Evolutionary conservation across 495 filamentous ascomycete genomes (phyloP).

Genomic region (Trichoderma virens): DNA sequence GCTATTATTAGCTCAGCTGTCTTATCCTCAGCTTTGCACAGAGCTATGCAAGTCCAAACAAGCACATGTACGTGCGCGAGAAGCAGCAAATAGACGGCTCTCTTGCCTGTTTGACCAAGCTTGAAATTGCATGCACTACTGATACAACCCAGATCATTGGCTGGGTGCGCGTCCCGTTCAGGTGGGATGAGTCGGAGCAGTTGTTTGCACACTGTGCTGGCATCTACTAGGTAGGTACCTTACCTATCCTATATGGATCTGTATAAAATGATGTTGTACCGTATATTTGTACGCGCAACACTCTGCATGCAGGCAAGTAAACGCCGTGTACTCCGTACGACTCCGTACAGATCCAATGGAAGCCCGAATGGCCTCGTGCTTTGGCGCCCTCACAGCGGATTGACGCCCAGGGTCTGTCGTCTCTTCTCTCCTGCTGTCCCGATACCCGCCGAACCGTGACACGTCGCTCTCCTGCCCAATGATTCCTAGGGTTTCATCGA

Average conservation of each 20-base stretch:
- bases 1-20: slow-evolving; percentile 4
- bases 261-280: no score
- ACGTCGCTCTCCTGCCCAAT: neutral
- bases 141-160: no score
- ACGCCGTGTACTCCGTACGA: neutral
- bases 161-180: no score
- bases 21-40: neutral
- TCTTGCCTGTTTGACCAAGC: no score
- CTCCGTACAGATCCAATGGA: neutral
- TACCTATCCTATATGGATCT: no score
- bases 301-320: neutral
- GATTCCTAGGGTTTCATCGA: neutral
- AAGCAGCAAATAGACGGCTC: no score
- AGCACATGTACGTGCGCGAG: neutral
- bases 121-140: no score
- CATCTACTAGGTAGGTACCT: no score
- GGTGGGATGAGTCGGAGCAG: no score
- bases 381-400: neutral
- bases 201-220: neutral
- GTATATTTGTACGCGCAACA: no score
- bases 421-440: neutral
- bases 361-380: neutral
- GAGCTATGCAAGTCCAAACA: no score
- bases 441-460: neutral
- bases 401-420: neutral